Evolutionary conservation across 2,329 filamentous ascomycete genomes (phyloP).

Genomic region (Pleoardoris graminearum): DNA sequence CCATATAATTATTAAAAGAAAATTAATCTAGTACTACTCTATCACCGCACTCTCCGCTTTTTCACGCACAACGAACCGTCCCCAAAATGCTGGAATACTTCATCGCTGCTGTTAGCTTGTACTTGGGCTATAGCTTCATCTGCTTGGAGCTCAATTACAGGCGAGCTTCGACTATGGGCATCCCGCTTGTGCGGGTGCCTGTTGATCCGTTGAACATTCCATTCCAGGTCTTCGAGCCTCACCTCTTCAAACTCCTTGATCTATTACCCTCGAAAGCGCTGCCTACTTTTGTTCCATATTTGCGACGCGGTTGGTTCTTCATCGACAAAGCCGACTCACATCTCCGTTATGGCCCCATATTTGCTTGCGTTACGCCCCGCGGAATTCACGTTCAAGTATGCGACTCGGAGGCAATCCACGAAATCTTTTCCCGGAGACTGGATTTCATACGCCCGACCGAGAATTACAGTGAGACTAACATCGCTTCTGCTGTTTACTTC

Average conservation of each 20-base stretch:
- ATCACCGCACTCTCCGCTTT: background rate
- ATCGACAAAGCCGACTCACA: slow-evolving; percentile 19
- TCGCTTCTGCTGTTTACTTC: background rate
- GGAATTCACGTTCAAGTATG: slow-evolving; percentile 16
- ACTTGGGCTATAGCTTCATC: slow-evolving; percentile 6
- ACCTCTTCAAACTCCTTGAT: slow-evolving; percentile 14
- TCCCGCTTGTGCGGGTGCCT: slow-evolving; percentile 16
- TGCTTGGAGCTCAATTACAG: slow-evolving; percentile 7
- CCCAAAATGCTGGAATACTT: slow-evolving; percentile 1
- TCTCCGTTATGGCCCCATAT: slow-evolving; percentile 16
- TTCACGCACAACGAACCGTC: background rate
- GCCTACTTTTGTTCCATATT: slow-evolving; percentile 12
- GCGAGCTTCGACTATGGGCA: slow-evolving; percentile 15
- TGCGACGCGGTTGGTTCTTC: slow-evolving; percentile 24
- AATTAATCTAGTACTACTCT: too few relatives aligned
- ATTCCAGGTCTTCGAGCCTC: slow-evolving; percentile 18
- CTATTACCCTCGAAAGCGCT: slow-evolving; percentile 2
- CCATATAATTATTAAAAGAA: too few relatives aligned
- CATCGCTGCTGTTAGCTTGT: background rate
- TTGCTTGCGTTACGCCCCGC: slow-evolving; percentile 16
- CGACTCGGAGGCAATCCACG: slow-evolving; percentile 18
- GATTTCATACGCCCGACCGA: slow-evolving; percentile 12
- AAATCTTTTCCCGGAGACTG: slow-evolving; percentile 13
- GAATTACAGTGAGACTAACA: background rate
- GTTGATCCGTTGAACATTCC: slow-evolving; percentile 16